Base-by-base conservation (phyloP, 2,329 filamentous ascomycete species). In the Tothia fuscella region DNA sequence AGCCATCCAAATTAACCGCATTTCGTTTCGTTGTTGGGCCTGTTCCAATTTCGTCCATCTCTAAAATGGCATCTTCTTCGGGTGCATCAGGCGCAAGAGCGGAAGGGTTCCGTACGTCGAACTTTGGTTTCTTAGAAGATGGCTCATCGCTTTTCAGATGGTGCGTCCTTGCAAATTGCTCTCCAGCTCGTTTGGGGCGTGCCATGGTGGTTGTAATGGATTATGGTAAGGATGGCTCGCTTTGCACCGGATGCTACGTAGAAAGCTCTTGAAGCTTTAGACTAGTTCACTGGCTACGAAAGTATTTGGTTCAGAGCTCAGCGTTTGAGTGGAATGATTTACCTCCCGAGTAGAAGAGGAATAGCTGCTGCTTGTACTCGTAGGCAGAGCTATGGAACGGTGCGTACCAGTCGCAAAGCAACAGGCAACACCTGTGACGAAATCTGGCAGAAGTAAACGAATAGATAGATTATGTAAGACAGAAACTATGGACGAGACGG, bases 1-100 rank as follows among this genome's bases (percentile, higher is more conserved):
- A 98, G 38, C 91, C 91, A 55, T 96, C 91, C 30, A 98, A 78
- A 55, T 96, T 95, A 42, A 98, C 84, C 0, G 89, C 91, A 50
- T 89, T 89, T 48, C 91, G 84, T 60, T 94, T 94, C 1, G 86
- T 84, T 30, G 78, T 74, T 24, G 76, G 72, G 1, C 76, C 76
- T 14, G 76, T 71, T 13, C 88, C 87, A 49, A 96, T 95, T 29
- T 95, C 88, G 56, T 96, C 91, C 17, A 88, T 86, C 38, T 93
- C 85, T 6, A 98, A 74, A 21, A 89, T 74, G 0, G 77, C 76
- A 51, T 87, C 77, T 49, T 83, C 78, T 48, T 84, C 81, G 2
- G 74, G 73, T 2, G 78, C 82, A 57, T 93, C 86, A 1, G 88
- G 79, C 2, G 86, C 89, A 4, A 98, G 75, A 1, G 84, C 87